Evolutionary conservation across 192 early-diverging fungal species (phyloP).

Genomic region (Coemansia sp.): DNA sequence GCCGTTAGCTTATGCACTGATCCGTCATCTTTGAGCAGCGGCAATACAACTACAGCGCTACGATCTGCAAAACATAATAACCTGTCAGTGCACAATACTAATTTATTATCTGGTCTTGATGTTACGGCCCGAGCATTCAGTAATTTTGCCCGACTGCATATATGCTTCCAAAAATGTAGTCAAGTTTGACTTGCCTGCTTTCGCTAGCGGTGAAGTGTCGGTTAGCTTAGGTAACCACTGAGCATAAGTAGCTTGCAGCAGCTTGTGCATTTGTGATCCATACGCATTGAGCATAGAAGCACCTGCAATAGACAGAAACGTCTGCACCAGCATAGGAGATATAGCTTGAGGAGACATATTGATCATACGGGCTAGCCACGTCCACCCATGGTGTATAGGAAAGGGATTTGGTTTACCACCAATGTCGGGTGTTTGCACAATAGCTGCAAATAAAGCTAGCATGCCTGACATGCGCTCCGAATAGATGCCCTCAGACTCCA

Average conservation of each 20-base stretch:
- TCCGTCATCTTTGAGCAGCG: slow-evolving; percentile 55
- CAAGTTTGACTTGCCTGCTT: slow-evolving; percentile 62
- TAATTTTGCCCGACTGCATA: slow-evolving; percentile 71
- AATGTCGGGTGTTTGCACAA: slow-evolving; percentile 29
- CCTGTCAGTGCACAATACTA: no score
- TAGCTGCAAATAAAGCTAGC: slow-evolving; percentile 39
- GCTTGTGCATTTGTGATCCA: slow-evolving; percentile 29
- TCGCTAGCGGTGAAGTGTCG: slow-evolving; percentile 58
- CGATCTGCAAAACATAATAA: no score
- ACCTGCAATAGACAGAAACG: slow-evolving; percentile 42
- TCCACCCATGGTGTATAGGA: slow-evolving; percentile 29
- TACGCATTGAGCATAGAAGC: slow-evolving; percentile 33
- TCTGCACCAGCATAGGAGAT: slow-evolving; percentile 41
- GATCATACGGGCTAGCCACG: slow-evolving; percentile 45
- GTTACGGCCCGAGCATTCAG: slow-evolving; percentile 70
- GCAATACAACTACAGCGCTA: no score
- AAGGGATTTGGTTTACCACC: slow-evolving; percentile 15
- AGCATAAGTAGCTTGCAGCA: slow-evolving; percentile 57
- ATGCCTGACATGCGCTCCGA: slow-evolving; percentile 46
- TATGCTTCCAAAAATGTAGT: slow-evolving; percentile 73
- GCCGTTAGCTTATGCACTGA: slow-evolving; percentile 34
- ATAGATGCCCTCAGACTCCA: slow-evolving; percentile 36
- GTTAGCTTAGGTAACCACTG: slow-evolving; percentile 68
- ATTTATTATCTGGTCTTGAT: slow-evolving; percentile 23
- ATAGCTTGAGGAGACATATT: slow-evolving; percentile 33